Conservation (phyloP, 2,329 filamentous ascomycete species). For the Diaporthe sp. region DNA sequence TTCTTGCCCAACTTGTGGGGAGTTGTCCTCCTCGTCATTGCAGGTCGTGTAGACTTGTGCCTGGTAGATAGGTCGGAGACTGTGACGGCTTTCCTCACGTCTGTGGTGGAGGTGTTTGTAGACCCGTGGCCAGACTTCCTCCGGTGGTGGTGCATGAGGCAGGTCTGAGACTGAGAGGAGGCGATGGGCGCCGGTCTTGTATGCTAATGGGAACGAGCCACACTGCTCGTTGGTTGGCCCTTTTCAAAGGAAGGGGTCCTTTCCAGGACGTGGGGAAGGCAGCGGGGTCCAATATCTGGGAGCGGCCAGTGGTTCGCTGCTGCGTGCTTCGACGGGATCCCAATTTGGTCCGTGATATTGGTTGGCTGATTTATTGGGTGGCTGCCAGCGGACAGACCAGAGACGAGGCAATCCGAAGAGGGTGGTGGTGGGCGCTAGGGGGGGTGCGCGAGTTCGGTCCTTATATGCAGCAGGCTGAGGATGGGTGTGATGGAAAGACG, state of each 20-base stretch:
- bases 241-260: slow-evolving; percentile 21
- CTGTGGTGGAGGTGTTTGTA: slow-evolving; percentile 66
- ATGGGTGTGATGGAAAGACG: slow-evolving; percentile 30
- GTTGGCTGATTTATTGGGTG: slow-evolving; percentile 18
- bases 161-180: slow-evolving; percentile 21
- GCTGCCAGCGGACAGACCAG: slow-evolving; percentile 32
- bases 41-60: slow-evolving; percentile 58
- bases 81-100: slow-evolving; percentile 64
- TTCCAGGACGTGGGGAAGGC: slow-evolving; percentile 35
- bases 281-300: slow-evolving; percentile 36
- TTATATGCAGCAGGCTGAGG: slow-evolving; percentile 36
- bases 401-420: slow-evolving; percentile 20
- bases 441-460: slow-evolving; percentile 35
- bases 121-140: slow-evolving; percentile 68
- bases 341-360: slow-evolving; percentile 12
- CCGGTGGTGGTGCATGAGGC: slow-evolving; percentile 67
- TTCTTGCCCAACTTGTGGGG: slow-evolving; percentile 64
- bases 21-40: slow-evolving; percentile 58
- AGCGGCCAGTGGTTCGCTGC: slow-evolving; percentile 23
- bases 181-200: slow-evolving; percentile 26
- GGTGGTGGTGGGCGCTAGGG: slow-evolving; percentile 24
- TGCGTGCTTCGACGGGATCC: slow-evolving; percentile 20
- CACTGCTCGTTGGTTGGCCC: slow-evolving; percentile 36
- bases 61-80: slow-evolving; percentile 58
- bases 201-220: slow-evolving; percentile 28